Percentiles rank a stretch among this genome's conserved stretches.
Conservation (phyloP, 305 asterid species). For the Fraxinus ornus region DNA sequence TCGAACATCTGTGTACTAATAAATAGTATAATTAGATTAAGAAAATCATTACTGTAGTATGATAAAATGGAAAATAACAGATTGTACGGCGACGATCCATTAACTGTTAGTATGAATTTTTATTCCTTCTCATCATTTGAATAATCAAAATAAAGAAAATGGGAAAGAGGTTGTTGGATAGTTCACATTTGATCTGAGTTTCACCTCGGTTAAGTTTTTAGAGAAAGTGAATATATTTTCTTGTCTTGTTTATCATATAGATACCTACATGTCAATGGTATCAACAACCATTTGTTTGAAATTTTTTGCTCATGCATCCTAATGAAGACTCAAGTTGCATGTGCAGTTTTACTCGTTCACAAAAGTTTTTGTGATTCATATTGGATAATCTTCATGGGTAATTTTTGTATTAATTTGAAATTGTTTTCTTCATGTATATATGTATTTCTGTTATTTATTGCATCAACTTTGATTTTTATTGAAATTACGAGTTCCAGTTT, state of each 20-base stretch:
- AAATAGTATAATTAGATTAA: not conserved
- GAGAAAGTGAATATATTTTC: constrained; percentile 5
- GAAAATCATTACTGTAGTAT: not conserved
- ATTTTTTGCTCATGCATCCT: not conserved
- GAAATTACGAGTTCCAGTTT: not conserved
- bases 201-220: constrained; percentile 21
- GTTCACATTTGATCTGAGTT: constrained; percentile 5
- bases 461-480: not conserved
- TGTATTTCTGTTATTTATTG: not conserved
- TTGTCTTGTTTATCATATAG: not conserved
- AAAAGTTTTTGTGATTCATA: too few relatives aligned
- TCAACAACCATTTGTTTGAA: not conserved
- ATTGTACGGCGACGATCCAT: too few relatives aligned
- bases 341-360: too few relatives aligned
- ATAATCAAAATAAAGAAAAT: not conserved
- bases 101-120: not conserved
- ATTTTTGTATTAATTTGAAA: not conserved
- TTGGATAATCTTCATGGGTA: too few relatives aligned
- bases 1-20: not conserved
- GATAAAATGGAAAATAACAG: too few relatives aligned
- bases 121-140: not conserved
- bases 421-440: not conserved
- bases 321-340: too few relatives aligned
- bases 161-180: not conserved
- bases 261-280: not conserved